phyloP scores from a whole-genome alignment of 192 early-diverging fungal genomes.

The Chytriomyces hyalinus region DNA sequence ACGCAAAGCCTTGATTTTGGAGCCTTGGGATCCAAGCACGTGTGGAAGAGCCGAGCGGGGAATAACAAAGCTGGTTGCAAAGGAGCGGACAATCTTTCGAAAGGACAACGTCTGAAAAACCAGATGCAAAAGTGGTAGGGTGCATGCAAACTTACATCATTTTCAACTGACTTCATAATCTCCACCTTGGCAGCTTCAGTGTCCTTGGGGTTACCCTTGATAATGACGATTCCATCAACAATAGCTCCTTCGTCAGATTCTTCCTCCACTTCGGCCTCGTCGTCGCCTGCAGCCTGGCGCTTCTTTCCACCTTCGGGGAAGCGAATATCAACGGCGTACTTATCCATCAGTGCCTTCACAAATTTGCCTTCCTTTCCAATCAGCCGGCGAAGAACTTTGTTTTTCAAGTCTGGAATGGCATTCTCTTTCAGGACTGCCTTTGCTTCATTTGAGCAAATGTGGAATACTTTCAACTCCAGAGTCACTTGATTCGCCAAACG shows the following conservation, averaged over 20 bases:
- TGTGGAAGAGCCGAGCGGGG: conserved; percentile 71
- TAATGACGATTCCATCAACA: conserved; percentile 64
- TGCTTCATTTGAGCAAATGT: conserved; percentile 52
- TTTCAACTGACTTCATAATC: conserved; percentile 80
- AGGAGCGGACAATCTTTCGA: conserved; percentile 53
- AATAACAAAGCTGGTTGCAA: conserved; percentile 67
- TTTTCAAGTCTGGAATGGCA: conserved; percentile 45
- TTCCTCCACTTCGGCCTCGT: conserved; percentile 43
- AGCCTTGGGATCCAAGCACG: conserved; percentile 78
- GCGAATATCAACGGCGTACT: conserved; percentile 66
- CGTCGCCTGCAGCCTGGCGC: conserved; percentile 47
- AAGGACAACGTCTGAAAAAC: not conserved
- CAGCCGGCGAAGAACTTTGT: conserved; percentile 51
- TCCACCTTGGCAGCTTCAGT: conserved; percentile 79
- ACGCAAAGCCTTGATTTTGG: conserved; percentile 72
- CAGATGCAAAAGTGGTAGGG: not conserved
- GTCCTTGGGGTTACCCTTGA: conserved; percentile 85
- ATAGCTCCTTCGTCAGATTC: conserved; percentile 18
- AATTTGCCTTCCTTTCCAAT: conserved; percentile 90
- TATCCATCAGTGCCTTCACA: conserved; percentile 78
- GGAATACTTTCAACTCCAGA: conserved; percentile 74
- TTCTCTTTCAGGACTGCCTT: conserved; percentile 55
- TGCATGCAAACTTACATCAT: conserved; percentile 61
- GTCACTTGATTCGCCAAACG: conserved; percentile 69
- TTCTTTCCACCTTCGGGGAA: conserved; percentile 64